A percentile compares a stretch with the other conserved stretches of the same genome.
phyloP scores from a whole-genome alignment of 2,329 filamentous ascomycete species.

The Fusarium stilboides region DNA sequence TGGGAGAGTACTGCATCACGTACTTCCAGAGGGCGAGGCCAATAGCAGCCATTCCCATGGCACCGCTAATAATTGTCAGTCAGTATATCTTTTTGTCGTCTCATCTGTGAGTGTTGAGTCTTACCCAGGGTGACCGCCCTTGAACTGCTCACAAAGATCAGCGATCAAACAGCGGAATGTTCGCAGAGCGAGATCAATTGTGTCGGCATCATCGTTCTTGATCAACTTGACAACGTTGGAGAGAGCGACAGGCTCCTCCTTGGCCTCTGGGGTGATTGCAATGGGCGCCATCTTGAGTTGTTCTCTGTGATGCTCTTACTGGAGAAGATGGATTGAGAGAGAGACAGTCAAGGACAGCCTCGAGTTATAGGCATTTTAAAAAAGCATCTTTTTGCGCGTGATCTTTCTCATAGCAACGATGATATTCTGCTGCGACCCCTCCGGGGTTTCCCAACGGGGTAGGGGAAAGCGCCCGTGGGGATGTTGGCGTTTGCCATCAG shows the following conservation, averaged over 20 bases:
- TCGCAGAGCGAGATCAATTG: slow-evolving; percentile 67
- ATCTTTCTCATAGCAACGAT: slow-evolving; percentile 9
- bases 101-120: slow-evolving; percentile 25
- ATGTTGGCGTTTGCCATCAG: slow-evolving; percentile 5
- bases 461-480: slow-evolving; percentile 29
- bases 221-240: slow-evolving; percentile 47
- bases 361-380: slow-evolving; percentile 21
- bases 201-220: slow-evolving; percentile 47
- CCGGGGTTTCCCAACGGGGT: slow-evolving; percentile 3
- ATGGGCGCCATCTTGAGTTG: slow-evolving; percentile 44
- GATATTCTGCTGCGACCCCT: background rate
- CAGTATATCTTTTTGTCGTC: background rate
- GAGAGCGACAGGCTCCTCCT: slow-evolving; percentile 32
- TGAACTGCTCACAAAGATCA: slow-evolving; percentile 79
- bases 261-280: slow-evolving; percentile 41
- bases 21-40: slow-evolving; percentile 74
- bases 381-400: slow-evolving; percentile 27
- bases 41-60: slow-evolving; percentile 74
- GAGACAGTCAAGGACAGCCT: slow-evolving; percentile 1
- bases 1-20: slow-evolving; percentile 71
- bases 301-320: slow-evolving; percentile 6
- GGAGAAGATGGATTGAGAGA: background rate
- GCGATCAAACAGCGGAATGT: slow-evolving; percentile 76
- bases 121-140: slow-evolving; percentile 78
- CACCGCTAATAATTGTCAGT: slow-evolving; percentile 50